phyloP scores from a whole-genome alignment of 768 basidiomycete genomes.

The Pseudohyphozyma bogoriensis region DNA sequence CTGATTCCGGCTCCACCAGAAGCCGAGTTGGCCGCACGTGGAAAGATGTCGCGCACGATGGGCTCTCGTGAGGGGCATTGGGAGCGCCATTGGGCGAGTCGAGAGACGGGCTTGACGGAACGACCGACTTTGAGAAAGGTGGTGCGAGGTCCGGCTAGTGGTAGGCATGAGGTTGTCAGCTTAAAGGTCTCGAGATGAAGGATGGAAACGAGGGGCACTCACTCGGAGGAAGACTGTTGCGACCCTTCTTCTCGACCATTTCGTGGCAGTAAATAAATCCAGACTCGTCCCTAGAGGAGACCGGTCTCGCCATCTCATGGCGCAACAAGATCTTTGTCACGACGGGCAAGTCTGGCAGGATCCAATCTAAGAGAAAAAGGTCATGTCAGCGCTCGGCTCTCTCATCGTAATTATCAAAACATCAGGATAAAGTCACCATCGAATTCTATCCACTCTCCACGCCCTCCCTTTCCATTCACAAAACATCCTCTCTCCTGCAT shows the following conservation, averaged over 20 bases:
- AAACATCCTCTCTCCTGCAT: constrained; percentile 1
- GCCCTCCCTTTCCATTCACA: neutral
- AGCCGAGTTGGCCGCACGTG: neutral
- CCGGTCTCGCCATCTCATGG: constrained; percentile 7
- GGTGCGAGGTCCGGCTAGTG: neutral
- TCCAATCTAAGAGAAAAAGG: constrained; percentile 11
- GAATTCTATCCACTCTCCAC: neutral
- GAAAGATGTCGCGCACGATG: constrained; percentile 13
- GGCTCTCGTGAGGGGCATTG: constrained; percentile 21
- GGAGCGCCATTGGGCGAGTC: constrained; percentile 14
- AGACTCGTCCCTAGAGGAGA: neutral
- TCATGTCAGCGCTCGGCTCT: neutral
- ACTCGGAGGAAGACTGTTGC: neutral
- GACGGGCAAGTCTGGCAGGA: constrained; percentile 8
- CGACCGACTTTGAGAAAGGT: constrained; percentile 19
- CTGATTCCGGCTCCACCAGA: neutral
- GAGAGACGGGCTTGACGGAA: constrained; percentile 3
- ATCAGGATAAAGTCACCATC: neutral
- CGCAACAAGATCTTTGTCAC: constrained; percentile 5
- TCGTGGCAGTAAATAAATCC: constrained; percentile 24
- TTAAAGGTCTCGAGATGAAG: neutral
- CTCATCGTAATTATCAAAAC: too few relatives aligned
- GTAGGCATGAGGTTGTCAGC: neutral
- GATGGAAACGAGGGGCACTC: neutral
- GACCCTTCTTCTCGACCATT: neutral